These are phyloP conservation scores for Fistulinella cinereoalba DNA, from an alignment of 1,284 basidiomycete species.

Conservation along the genomic window DNA sequence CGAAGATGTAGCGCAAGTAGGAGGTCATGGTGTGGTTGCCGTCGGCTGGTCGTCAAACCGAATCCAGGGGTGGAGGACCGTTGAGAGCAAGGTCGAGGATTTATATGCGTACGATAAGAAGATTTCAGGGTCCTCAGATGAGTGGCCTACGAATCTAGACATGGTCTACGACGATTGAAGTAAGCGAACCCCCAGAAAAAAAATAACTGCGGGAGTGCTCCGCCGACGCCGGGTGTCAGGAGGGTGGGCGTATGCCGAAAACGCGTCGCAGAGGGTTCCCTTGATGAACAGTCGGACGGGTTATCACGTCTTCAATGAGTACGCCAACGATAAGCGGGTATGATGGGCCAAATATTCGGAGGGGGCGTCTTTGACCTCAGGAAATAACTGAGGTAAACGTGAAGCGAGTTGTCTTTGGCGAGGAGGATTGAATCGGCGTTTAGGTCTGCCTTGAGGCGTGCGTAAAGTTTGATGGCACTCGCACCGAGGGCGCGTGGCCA, in stretches of 20 bases:
- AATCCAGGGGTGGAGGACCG: slow-evolving; percentile 14
- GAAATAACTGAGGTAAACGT: slow-evolving; percentile 31
- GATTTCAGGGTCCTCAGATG: slow-evolving; percentile 22
- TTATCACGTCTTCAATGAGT: slow-evolving; percentile 35
- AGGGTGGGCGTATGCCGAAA: slow-evolving; percentile 23
- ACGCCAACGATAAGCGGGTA: slow-evolving; percentile 16
- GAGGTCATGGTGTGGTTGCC: slow-evolving; percentile 33
- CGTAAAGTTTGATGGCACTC: slow-evolving; percentile 21
- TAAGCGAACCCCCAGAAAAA: slow-evolving; percentile 37
- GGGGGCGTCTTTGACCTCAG: slow-evolving; percentile 9
- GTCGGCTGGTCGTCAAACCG: too few relatives aligned
- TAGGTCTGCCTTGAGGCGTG: slow-evolving; percentile 27
- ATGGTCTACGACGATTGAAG: slow-evolving; percentile 26
- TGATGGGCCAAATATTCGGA: slow-evolving; percentile 6
- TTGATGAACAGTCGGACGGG: background rate
- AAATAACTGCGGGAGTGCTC: slow-evolving; percentile 5
- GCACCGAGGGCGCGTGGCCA: slow-evolving; percentile 24
- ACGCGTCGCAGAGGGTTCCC: slow-evolving; percentile 1
- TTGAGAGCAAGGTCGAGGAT: slow-evolving; percentile 1
- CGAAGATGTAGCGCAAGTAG: slow-evolving; percentile 35
- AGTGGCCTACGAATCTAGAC: slow-evolving; percentile 20
- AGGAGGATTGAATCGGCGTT: slow-evolving; percentile 20
- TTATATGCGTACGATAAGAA: slow-evolving; percentile 29
- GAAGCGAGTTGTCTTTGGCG: slow-evolving; percentile 18
- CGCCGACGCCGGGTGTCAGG: slow-evolving; percentile 15